Evolutionary conservation across 495 filamentous ascomycete genomes (phyloP).

Genomic region (Lepraria neglecta): DNA sequence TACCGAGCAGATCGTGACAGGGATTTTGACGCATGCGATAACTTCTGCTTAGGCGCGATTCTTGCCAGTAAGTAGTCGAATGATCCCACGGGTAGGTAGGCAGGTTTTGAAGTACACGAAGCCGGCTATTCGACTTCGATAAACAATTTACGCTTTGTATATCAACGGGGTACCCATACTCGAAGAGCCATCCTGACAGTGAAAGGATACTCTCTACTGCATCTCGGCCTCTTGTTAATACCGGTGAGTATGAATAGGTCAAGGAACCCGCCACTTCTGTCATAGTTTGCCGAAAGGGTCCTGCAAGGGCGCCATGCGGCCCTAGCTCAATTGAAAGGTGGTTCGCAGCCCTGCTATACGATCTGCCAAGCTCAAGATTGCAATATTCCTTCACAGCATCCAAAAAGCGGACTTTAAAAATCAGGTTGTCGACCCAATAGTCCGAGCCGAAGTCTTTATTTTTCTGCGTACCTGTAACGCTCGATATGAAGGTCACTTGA

Average conservation of each 20-base stretch:
- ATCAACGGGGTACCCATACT: slow-evolving; percentile 3
- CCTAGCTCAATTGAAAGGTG: slow-evolving; percentile 31
- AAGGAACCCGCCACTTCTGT: not conserved
- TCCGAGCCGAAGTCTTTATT: slow-evolving; percentile 22
- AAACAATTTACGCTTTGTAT: not conserved
- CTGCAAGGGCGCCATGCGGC: slow-evolving; percentile 30
- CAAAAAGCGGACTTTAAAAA: slow-evolving; percentile 33
- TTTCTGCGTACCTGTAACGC: slow-evolving; percentile 11
- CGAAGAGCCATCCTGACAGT: slow-evolving; percentile 5
- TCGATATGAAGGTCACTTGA: not conserved
- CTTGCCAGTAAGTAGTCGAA: slow-evolving; percentile 34
- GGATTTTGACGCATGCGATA: slow-evolving; percentile 31
- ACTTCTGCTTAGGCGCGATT: slow-evolving; percentile 40
- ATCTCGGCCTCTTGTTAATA: not conserved
- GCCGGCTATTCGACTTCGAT: not conserved
- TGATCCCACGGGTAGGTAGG: slow-evolving; percentile 47
- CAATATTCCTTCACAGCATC: slow-evolving; percentile 22
- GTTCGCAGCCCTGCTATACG: not conserved
- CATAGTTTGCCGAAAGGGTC: slow-evolving; percentile 25
- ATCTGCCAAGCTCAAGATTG: not conserved
- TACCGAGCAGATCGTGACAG: slow-evolving; percentile 34
- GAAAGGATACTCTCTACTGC: not conserved
- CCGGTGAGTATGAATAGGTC: slow-evolving; percentile 1
- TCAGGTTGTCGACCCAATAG: slow-evolving; percentile 45
- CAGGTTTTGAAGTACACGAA: slow-evolving; percentile 32